Percentiles rank a stretch among this genome's conserved stretches.
These are phyloP conservation scores for Trichoderma harzianum DNA, from an alignment of 2,329 filamentous ascomycete species.

Conservation along the genomic window DNA sequence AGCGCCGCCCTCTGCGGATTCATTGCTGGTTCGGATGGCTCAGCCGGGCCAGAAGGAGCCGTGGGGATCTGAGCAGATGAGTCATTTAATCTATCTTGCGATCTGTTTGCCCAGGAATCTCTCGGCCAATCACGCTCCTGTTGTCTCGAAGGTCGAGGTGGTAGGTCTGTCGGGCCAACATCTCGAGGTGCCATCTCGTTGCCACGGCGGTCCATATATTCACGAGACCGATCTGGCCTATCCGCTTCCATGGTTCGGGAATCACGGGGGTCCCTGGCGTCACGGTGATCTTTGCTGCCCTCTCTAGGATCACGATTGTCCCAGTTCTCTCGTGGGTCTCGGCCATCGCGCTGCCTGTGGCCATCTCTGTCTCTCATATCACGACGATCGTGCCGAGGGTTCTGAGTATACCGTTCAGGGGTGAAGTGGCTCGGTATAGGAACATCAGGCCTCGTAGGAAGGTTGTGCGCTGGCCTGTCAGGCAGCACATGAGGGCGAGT, in stretches of 20 bases:
- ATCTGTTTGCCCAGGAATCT: conserved; percentile 28
- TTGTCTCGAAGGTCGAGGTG: conserved; percentile 35
- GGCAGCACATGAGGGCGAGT: conserved; percentile 36
- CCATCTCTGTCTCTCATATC: conserved; percentile 34
- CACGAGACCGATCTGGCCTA: conserved; percentile 42
- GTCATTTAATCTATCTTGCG: conserved; percentile 31
- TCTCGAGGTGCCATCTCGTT: conserved; percentile 33
- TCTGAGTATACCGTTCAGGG: conserved; percentile 44
- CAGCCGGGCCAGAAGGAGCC: conserved; percentile 25
- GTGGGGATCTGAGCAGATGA: conserved; percentile 26
- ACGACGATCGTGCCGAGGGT: conserved; percentile 40
- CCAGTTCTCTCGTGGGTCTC: conserved; percentile 29
- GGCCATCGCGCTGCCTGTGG: conserved; percentile 29
- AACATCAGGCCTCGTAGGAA: conserved; percentile 59
- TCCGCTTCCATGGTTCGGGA: conserved; percentile 38
- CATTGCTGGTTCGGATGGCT: conserved; percentile 45
- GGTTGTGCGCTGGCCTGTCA: conserved; percentile 36
- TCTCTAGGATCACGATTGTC: conserved; percentile 31
- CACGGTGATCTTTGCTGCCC: conserved; percentile 36
- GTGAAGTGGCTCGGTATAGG: conserved; percentile 49
- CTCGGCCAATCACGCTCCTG: conserved; percentile 43
- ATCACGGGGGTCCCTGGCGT: conserved; percentile 35
- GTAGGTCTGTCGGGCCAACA: conserved; percentile 28
- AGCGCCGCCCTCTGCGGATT: conserved; percentile 55
- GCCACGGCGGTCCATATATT: conserved; percentile 42